Conservation (phyloP, 352 stramenopile species). For the Pythium phragmiticola region DNA sequence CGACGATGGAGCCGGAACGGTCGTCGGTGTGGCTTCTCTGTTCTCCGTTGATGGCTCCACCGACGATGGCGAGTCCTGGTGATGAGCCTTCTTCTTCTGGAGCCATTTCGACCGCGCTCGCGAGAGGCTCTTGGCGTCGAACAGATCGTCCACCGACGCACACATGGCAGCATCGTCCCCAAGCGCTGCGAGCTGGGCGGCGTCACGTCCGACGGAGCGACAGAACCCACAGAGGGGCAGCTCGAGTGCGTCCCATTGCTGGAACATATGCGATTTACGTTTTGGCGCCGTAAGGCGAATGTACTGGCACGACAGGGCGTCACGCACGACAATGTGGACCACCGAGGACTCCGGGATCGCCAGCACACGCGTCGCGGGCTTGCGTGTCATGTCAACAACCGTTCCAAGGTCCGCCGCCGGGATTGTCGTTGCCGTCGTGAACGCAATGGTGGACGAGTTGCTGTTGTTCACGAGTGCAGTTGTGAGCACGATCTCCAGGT, state of each 20-base stretch:
- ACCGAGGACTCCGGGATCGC: constrained; percentile 16
- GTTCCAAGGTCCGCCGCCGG: constrained; percentile 7
- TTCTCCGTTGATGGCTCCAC: not conserved
- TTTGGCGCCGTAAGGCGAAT: constrained; percentile 17
- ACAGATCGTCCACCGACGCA: constrained; percentile 22
- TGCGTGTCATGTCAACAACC: not conserved
- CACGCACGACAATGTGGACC: constrained; percentile 27
- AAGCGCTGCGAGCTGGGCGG: not conserved
- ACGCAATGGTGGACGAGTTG: not conserved
- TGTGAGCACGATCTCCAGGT: constrained; percentile 26
- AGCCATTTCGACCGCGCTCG: not conserved
- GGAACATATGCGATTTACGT: not conserved
- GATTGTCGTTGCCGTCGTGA: constrained; percentile 9
- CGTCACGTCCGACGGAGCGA: constrained; percentile 8
- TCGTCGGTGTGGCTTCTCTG: not conserved
- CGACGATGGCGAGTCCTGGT: not conserved
- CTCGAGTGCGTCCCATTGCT: constrained; percentile 24
- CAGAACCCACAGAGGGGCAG: constrained; percentile 29
- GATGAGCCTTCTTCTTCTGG: not conserved
- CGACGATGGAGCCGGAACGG: not conserved
- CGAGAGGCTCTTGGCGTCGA: constrained; percentile 5
- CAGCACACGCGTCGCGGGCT: not conserved
- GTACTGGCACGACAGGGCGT: constrained; percentile 27
- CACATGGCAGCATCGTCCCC: constrained; percentile 8
- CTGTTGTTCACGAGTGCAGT: constrained; percentile 1